A percentile compares a stretch with the other conserved stretches of the same genome.
Evolutionary conservation across 148 eudicot genomes (phyloP).

Genomic region (Rhododendron ferrugineum): DNA sequence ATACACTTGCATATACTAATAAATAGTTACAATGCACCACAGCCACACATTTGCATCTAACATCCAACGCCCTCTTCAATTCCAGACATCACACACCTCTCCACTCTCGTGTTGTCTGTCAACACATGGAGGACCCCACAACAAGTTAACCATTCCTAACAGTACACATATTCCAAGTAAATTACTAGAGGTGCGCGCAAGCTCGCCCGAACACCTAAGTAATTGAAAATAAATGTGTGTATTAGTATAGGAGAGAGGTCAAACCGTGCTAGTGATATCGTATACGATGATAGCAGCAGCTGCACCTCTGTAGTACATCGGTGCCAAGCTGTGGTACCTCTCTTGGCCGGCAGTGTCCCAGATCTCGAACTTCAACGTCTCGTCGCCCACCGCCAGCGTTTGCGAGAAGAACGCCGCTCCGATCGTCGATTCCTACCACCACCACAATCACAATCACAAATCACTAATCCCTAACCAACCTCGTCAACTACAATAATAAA

Average conservation of each 20-base stretch:
- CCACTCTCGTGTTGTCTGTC: no score
- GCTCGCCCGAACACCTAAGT: neutral
- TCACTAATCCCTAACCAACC: no score
- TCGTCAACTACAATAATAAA: no score
- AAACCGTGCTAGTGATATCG: constrained; percentile 76
- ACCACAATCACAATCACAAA: neutral
- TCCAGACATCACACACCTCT: no score
- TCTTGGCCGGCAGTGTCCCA: constrained; percentile 99
- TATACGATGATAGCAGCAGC: constrained; percentile 96
- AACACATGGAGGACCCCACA: no score
- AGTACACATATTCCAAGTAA: no score
- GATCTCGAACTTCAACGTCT: constrained; percentile 91
- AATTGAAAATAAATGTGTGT: neutral
- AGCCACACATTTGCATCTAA: no score
- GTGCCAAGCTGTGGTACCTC: constrained; percentile 98
- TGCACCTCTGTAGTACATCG: constrained; percentile 98
- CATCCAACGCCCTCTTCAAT: no score
- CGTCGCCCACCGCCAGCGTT: constrained; percentile 78
- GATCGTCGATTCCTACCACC: constrained; percentile 80
- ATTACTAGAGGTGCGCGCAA: no score
- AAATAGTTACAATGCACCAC: no score
- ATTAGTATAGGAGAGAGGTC: neutral
- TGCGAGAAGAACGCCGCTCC: constrained; percentile 99
- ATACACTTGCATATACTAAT: no score
- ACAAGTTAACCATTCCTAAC: no score